Evolutionary conservation across 768 basidiomycete genomes (phyloP), one percentile per base, ranked within the genome.

Genomic region (Megacollybia marginata): DNA sequence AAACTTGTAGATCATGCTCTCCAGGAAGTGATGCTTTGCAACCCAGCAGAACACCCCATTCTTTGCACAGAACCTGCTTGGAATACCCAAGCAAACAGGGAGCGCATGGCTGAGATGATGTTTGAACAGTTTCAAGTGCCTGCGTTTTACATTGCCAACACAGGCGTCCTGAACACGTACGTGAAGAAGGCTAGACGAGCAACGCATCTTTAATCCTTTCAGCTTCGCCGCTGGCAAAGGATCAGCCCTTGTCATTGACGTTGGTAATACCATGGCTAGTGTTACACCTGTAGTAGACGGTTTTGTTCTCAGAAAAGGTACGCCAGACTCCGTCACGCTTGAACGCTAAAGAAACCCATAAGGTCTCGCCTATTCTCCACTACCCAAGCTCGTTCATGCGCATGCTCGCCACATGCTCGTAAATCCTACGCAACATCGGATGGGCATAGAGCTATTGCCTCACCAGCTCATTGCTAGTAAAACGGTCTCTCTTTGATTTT

Each of bases 201-300:
- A 28, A 28, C 23, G 23, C 23, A 28, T 33, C 32, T 49, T 57
- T 44, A 60, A 51, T 31, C 1, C n/a, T 38, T 38, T 5, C 42
- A 97, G 94, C 3, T 99, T 99, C 64, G 91, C 95, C 13, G 88
- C 94, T 47, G 96, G 96, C 28, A 94, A 92, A 62, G 94, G 93
- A 2, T 93, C 96, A n/a, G 94, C 96, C 2, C 74, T 98, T 44
- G 91, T 99, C 2, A 82, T 99, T 38, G 96, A 99, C 58, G 79
- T 98, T 44, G 96, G 96, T 5, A 85, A 92, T 54, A 79, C 87
- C 11, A 82, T 85, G 63, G 87, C 88, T 12, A 95, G 90, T 57
- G 90, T 95, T 12, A 92, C 92, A 1, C 96, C 96, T 5, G 88
- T 99, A 16, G 92, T 94, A 4, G 96, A 99, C 57, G 96, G 96